A percentile compares a stretch with the other conserved stretches of the same genome.
Conservation (phyloP, 2,329 filamentous ascomycete species). For the Cytospora chrysosperma region DNA sequence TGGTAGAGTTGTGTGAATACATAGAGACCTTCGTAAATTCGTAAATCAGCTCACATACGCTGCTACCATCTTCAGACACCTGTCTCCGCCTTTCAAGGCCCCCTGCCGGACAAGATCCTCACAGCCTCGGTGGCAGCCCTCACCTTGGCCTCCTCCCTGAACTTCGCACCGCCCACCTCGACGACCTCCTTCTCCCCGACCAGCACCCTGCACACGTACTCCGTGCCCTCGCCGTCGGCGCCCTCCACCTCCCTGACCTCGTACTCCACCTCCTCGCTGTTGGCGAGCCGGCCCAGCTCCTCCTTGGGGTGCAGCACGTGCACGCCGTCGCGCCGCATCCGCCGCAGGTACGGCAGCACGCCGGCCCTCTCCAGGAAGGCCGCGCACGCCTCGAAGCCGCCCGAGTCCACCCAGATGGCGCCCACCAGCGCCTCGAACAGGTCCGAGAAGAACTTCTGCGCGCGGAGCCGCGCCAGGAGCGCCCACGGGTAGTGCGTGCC, state of each 20-base stretch:
- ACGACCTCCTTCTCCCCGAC: slow-evolving; percentile 49
- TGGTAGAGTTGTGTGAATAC: background rate
- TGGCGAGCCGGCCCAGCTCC: slow-evolving; percentile 60
- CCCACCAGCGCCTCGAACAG: slow-evolving; percentile 78
- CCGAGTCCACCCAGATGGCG: slow-evolving; percentile 80
- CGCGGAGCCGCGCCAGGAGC: slow-evolving; percentile 61
- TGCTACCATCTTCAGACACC: too few species aligned
- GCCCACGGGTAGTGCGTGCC: slow-evolving; percentile 73
- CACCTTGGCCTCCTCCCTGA: slow-evolving; percentile 52
- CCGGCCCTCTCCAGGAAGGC: slow-evolving; percentile 62
- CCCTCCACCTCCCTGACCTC: slow-evolving; percentile 32
- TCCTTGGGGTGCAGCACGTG: slow-evolving; percentile 67
- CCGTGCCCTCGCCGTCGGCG: slow-evolving; percentile 24
- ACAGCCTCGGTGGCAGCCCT: slow-evolving; percentile 56
- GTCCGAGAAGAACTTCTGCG: slow-evolving; percentile 80
- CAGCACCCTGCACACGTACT: slow-evolving; percentile 47
- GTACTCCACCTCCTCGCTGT: slow-evolving; percentile 55
- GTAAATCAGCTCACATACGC: background rate
- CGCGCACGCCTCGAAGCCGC: slow-evolving; percentile 58
- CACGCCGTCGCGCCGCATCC: slow-evolving; percentile 57
- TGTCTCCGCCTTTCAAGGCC: background rate
- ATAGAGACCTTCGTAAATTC: background rate
- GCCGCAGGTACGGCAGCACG: slow-evolving; percentile 60
- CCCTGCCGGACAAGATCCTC: slow-evolving; percentile 6
- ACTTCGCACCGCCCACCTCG: slow-evolving; percentile 45